phyloP scores from a whole-genome alignment of 83 land plant species.

The Thuja plicata region DNA sequence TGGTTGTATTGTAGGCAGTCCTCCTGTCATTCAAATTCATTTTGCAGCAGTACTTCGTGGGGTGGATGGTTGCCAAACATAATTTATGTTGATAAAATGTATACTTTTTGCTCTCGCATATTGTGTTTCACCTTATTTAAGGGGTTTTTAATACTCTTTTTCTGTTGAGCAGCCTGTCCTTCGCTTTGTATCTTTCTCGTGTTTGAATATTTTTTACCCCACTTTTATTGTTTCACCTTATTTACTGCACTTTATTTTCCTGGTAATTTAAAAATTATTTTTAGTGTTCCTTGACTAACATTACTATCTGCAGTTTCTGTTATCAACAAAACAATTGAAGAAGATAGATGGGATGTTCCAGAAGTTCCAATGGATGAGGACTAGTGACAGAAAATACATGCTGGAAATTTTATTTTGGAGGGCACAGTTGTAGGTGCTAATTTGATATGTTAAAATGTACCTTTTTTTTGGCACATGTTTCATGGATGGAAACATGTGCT shows the following conservation, averaged over 20 bases:
- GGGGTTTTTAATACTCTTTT: too few species aligned
- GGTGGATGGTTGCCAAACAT: neutral
- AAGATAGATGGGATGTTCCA: conserved; percentile 71
- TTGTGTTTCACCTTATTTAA: neutral
- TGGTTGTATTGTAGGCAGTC: neutral
- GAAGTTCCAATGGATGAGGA: conserved; percentile 78
- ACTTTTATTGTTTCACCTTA: neutral
- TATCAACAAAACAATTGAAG: conserved; percentile 56
- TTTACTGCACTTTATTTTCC: neutral
- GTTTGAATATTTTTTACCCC: too few species aligned
- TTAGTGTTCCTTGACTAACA: conserved; percentile 38
- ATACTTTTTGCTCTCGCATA: neutral
- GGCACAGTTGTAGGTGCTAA: neutral
- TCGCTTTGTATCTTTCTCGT: too few species aligned
- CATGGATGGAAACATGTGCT: neutral
- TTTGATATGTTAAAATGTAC: neutral
- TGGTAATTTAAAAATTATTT: neutral
- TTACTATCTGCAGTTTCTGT: conserved; percentile 47
- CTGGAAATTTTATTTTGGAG: neutral
- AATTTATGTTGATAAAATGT: neutral
- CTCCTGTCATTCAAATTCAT: neutral
- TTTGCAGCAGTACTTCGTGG: neutral
- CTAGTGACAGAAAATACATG: neutral
- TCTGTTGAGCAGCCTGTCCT: too few species aligned
- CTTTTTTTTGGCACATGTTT: neutral